These are phyloP conservation scores for Mycena crocata DNA, from an alignment of 768 basidiomycete genomes.

Conservation along the genomic window DNA sequence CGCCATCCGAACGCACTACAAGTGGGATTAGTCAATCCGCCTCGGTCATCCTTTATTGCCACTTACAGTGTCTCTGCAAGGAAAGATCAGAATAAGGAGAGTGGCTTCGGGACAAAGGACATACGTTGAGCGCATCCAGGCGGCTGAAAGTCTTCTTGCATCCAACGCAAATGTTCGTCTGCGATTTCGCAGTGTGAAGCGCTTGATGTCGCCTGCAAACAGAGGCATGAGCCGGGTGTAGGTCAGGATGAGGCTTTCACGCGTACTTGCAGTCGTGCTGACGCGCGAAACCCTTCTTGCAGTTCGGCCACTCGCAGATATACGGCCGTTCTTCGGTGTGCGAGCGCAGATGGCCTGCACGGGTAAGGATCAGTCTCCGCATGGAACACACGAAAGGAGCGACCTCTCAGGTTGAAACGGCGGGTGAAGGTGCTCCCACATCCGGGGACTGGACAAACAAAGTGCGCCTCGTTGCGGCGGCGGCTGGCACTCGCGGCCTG, in stretches of 20 bases:
- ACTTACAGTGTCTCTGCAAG: constrained; percentile 81
- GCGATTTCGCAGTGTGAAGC: constrained; percentile 85
- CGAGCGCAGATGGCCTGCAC: constrained; percentile 87
- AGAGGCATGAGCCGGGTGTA: constrained; percentile 16
- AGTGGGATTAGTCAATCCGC: constrained; percentile 37
- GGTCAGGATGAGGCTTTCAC: constrained; percentile 2
- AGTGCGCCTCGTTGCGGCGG: constrained; percentile 90
- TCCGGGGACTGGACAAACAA: constrained; percentile 93
- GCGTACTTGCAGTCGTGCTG: constrained; percentile 97
- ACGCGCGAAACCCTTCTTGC: constrained; percentile 93
- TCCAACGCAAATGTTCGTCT: constrained; percentile 88
- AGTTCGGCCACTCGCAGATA: constrained; percentile 93
- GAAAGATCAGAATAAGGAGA: constrained; percentile 29
- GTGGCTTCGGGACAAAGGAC: constrained; percentile 47
- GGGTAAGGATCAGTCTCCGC: constrained; percentile 13
- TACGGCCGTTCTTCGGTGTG: constrained; percentile 97
- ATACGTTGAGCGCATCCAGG: constrained; percentile 92
- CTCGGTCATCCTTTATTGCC: constrained; percentile 36
- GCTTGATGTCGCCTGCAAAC: constrained; percentile 86
- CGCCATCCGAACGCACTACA: constrained; percentile 86
- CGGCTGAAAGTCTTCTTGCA: constrained; percentile 96
- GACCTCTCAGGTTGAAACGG: constrained; percentile 89
- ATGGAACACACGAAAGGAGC: constrained; percentile 23
- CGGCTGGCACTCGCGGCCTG: constrained; percentile 92
- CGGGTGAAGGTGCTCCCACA: constrained; percentile 98